Evolutionary conservation across 164 flowering plant species (phyloP).

Genomic region (Dillenia turbinata): DNA sequence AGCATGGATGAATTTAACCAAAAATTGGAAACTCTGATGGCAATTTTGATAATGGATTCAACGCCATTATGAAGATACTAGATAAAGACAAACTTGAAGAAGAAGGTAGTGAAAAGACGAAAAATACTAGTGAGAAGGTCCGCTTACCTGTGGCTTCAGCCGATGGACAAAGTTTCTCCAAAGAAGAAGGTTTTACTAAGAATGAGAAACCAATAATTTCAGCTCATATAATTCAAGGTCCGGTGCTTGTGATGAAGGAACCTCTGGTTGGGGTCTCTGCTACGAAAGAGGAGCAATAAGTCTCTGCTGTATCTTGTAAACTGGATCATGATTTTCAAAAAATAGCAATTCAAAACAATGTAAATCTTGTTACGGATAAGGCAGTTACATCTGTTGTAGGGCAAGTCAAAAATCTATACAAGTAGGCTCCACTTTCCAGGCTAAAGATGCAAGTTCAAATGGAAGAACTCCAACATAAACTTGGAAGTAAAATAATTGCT

Average conservation of each 20-base stretch:
- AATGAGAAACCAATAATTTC: slow-evolving; percentile 45
- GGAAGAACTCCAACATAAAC: slow-evolving; percentile 87
- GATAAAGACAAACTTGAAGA: too few relatives aligned
- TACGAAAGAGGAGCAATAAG: slow-evolving; percentile 59
- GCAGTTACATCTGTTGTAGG: slow-evolving; percentile 41
- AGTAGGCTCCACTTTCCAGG: slow-evolving; percentile 35
- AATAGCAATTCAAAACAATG: slow-evolving; percentile 41
- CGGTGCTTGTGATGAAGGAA: slow-evolving; percentile 34
- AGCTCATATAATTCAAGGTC: slow-evolving; percentile 28
- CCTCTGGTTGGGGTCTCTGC: slow-evolving; percentile 25
- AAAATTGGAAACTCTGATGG: too few relatives aligned
- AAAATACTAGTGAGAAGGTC: slow-evolving; percentile 51
- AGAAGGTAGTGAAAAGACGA: slow-evolving; percentile 14
- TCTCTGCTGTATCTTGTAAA: slow-evolving; percentile 31
- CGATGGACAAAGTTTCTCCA: slow-evolving; percentile 27
- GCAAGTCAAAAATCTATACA: slow-evolving; percentile 62
- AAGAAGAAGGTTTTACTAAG: slow-evolving; percentile 41
- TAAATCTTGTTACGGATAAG: slow-evolving; percentile 59
- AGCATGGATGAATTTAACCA: too few relatives aligned
- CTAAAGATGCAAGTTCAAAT: slow-evolving; percentile 71
- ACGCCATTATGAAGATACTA: too few relatives aligned
- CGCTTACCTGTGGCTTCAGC: slow-evolving; percentile 27
- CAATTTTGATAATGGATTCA: too few relatives aligned
- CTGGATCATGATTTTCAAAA: slow-evolving; percentile 46
- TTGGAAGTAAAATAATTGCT: slow-evolving; percentile 92